Evolutionary conservation across 2,329 filamentous ascomycete species (phyloP).

Genomic region (Oidium heveae): DNA sequence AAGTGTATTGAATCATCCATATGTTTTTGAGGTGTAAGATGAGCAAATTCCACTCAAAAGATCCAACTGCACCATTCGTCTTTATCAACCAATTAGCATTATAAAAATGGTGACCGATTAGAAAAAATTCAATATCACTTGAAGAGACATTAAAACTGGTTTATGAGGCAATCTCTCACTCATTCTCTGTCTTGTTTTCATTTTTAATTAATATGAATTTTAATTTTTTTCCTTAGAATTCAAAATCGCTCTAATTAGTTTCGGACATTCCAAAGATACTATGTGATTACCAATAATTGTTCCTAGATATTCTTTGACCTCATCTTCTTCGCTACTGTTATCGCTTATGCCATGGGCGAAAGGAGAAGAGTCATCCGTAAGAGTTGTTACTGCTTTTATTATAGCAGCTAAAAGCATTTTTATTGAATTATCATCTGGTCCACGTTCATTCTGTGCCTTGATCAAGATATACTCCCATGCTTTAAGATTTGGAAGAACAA

Average conservation of each 20-base stretch:
- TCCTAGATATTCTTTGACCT: constrained; percentile 12
- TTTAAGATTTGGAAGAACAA: constrained; percentile 40
- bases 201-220: not conserved
- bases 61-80: no score
- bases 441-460: constrained; percentile 26
- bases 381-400: constrained; percentile 25
- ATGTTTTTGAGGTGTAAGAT: no score
- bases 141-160: no score
- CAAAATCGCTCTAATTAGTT: constrained; percentile 12
- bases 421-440: constrained; percentile 27
- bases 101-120: no score
- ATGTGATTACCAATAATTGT: constrained; percentile 10
- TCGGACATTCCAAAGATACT: constrained; percentile 7
- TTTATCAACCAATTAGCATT: no score
- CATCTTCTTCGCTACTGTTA: constrained; percentile 5
- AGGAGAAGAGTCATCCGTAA: constrained; percentile 19
- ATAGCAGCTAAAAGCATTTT: constrained; percentile 33
- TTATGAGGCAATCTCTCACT: no score
- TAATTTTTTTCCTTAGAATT: constrained; percentile 7
- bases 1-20: no score
- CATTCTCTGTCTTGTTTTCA: no score
- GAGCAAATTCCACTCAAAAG: no score
- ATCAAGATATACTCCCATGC: constrained; percentile 35
- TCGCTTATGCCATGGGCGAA: constrained; percentile 8
- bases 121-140: no score